Percentiles rank a stretch among this genome's conserved stretches.
These are phyloP conservation scores for Cryphonectria nitschkei DNA, from an alignment of 2,329 filamentous ascomycete genomes.

Conservation along the genomic window DNA sequence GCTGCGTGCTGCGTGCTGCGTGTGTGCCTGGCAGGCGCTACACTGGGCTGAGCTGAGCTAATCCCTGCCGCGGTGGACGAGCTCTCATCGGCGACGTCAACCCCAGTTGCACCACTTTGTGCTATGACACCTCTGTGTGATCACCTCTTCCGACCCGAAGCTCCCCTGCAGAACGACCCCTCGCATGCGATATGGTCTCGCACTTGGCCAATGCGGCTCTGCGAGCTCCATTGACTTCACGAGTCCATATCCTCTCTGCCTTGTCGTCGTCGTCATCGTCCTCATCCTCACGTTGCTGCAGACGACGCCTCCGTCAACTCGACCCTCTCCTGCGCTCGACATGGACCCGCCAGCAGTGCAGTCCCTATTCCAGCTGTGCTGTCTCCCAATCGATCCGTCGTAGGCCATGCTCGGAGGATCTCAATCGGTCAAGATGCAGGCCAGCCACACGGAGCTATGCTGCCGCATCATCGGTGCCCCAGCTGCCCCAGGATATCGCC, in stretches of 20 bases:
- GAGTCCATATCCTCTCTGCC: neutral
- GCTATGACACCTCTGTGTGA: neutral
- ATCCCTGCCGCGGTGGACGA: neutral
- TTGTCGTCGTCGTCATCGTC: neutral
- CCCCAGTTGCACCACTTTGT: neutral
- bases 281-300: neutral
- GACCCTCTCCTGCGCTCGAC: neutral
- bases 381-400: neutral
- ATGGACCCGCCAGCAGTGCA: constrained; percentile 1
- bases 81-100: constrained; percentile 5
- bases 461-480: constrained; percentile 3
- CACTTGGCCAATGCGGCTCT: constrained; percentile 20
- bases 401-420: neutral
- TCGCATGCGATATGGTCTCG: constrained; percentile 24
- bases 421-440: neutral
- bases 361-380: constrained; percentile 12
- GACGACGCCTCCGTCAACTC: neutral
- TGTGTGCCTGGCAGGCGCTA: neutral
- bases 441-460: constrained; percentile 12
- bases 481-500: constrained; percentile 51
- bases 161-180: neutral
- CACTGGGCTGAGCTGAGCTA: neutral
- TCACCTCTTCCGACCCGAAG: neutral
- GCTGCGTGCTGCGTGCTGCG: too few species aligned
- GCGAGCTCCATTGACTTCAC: constrained; percentile 18